A percentile compares a stretch with the other conserved stretches of the same genome.
phyloP scores from a whole-genome alignment of 2,329 filamentous ascomycete genomes.

The Lojkania enalia region DNA sequence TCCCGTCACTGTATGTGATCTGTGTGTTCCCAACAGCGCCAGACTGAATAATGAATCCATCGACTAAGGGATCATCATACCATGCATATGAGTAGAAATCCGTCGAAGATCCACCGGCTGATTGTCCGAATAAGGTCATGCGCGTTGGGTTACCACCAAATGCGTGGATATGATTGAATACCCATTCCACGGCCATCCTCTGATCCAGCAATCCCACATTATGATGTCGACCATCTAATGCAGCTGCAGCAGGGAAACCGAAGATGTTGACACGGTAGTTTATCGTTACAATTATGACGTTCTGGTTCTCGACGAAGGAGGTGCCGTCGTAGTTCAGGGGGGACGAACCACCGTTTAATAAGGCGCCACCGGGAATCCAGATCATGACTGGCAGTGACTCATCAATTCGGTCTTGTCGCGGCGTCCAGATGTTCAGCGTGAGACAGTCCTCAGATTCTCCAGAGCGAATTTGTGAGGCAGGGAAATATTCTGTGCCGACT shows the following conservation, averaged over 20 bases:
- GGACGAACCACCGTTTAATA: not conserved
- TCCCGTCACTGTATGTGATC: too few relatives aligned
- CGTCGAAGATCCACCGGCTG: conserved; percentile 45
- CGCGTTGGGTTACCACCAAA: conserved; percentile 47
- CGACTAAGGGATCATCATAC: conserved; percentile 53
- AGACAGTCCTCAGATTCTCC: not conserved
- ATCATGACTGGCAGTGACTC: not conserved
- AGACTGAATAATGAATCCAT: conserved; percentile 53
- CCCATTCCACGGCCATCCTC: conserved; percentile 42
- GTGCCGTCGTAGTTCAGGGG: not conserved
- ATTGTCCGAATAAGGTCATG: conserved; percentile 47
- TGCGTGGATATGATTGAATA: conserved; percentile 44
- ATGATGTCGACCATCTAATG: conserved; percentile 22
- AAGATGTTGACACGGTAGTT: conserved; percentile 46
- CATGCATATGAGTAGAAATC: conserved; percentile 57
- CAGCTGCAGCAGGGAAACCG: conserved; percentile 44
- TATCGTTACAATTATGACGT: not conserved
- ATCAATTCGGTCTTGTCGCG: not conserved
- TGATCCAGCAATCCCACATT: conserved; percentile 43
- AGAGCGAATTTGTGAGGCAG: not conserved
- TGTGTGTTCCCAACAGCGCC: too few relatives aligned
- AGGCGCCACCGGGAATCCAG: not conserved
- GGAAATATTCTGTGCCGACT: too few relatives aligned
- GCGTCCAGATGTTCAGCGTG: not conserved
- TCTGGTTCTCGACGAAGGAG: not conserved